These are phyloP conservation scores for Macadamia tetraphylla DNA, from an alignment of 164 flowering plant genomes.

Conservation along the genomic window DNA sequence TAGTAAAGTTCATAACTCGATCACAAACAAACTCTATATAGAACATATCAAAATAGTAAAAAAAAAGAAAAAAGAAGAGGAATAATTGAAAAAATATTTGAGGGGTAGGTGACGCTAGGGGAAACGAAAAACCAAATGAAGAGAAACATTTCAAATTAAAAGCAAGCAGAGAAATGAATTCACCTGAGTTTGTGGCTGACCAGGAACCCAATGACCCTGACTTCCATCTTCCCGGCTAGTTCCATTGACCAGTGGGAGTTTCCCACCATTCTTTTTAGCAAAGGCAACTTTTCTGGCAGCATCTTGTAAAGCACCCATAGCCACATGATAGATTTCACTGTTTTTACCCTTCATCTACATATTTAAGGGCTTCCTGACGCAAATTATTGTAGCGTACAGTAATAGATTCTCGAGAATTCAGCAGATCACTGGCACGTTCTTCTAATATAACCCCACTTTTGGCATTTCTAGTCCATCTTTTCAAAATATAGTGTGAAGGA, in stretches of 20 bases:
- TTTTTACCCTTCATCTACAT: constrained; percentile 28
- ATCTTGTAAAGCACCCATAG: constrained; percentile 21
- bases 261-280: constrained; percentile 17
- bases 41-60: no score
- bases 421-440: constrained; percentile 19
- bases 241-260: constrained; percentile 3
- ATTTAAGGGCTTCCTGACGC: constrained; percentile 26
- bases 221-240: constrained; percentile 1
- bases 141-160: not conserved
- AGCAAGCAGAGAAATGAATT: constrained; percentile 1
- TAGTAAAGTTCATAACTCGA: no score
- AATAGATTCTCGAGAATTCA: constrained; percentile 23
- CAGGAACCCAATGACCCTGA: constrained; percentile 7
- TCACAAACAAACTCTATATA: no score
- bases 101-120: no score
- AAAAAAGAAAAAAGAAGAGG: no score
- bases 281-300: constrained; percentile 22
- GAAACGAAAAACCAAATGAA: no score
- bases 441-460: constrained; percentile 31
- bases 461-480: constrained; percentile 40
- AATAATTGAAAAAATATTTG: no score
- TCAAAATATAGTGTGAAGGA: constrained; percentile 30
- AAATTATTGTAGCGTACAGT: constrained; percentile 23
- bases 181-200: constrained; percentile 11
- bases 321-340: constrained; percentile 21